Percentiles rank a stretch among this genome's conserved stretches.
Conservation (phyloP, 176 grass and related monocot genomes). For the Musa beccarii region DNA sequence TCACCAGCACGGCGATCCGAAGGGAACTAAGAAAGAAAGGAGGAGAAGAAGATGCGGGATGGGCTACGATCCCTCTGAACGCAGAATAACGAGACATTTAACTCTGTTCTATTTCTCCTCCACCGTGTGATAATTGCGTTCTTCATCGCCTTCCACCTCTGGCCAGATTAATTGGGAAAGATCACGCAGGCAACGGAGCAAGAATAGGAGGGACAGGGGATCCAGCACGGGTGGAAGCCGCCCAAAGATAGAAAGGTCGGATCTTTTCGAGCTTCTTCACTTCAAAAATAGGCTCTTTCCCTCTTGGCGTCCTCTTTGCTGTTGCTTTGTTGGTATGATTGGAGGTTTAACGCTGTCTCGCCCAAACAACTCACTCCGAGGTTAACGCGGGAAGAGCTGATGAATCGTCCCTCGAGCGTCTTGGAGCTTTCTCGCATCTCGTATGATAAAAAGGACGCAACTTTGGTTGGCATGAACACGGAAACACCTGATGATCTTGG, state of each 20-base stretch:
- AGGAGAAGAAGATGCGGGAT: slow-evolving; percentile 21
- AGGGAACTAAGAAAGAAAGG: slow-evolving; percentile 30
- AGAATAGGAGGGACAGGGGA: not conserved
- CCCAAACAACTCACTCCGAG: not conserved
- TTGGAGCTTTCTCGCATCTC: not conserved
- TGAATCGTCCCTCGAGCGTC: not conserved
- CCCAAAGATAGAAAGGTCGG: not conserved
- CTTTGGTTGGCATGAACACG: not conserved
- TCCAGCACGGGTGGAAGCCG: not conserved
- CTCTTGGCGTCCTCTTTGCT: not conserved
- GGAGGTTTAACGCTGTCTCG: no score
- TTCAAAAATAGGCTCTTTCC: not conserved
- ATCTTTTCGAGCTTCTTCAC: not conserved
- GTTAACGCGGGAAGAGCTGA: not conserved
- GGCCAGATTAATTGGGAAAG: not conserved
- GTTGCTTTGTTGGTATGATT: not conserved
- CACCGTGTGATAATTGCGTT: slow-evolving; percentile 27
- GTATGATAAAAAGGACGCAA: not conserved
- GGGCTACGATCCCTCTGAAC: slow-evolving; percentile 27
- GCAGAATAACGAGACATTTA: slow-evolving; percentile 34
- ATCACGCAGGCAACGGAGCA: not conserved
- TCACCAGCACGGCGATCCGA: not conserved
- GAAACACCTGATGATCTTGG: no score
- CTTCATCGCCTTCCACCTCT: not conserved
- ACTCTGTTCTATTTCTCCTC: slow-evolving; percentile 20